Evolutionary conservation across 202 grass and related monocot genomes (phyloP), one percentile per base, ranked within the genome.

Genomic region (Brachypodium distachyon): DNA sequence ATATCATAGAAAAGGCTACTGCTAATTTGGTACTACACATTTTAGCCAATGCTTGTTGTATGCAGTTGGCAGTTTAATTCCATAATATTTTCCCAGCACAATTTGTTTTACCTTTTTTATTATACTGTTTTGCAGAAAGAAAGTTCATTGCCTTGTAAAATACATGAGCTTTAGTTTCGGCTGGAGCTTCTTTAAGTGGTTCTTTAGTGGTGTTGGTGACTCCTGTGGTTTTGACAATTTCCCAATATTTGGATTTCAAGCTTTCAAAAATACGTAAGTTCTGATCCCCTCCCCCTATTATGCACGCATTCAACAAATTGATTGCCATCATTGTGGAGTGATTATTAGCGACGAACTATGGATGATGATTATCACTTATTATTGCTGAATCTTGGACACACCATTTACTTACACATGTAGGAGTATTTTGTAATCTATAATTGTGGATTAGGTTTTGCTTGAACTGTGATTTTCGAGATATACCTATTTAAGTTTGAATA

Each of bases 161-260:
- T 92, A 90, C 67, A 80, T 94, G 70, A 70, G 89, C 78, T 83
- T 97, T 50, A 97, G 94, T 84, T 92, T 97, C 79, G 60, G 21
- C 28, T 97, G 94, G 94, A 88, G 89, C 63, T 97, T 86, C 79
- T 97, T 97, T 86, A 94, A 97, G 56, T 97, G 94, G 94, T 97
- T 97, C 81, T 94, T 92, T 58, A 90, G 94, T 70, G 94, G 94
- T 61, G 80, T 90, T 73, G 91, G 94, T 70, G 88, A 94, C 78
- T 92, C 94, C 33, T 94, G 91, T 76, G 94, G 94, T 60, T 97
- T 97, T 14, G 91, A 94, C 77, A 94, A 92, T 84, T 94, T 97
- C 51, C 94, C 91, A 57, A 92, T 79, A 54, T 88, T 97, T 47
- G 94, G 94, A 18, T 52, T 92, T 88, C 71, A 38, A 79, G 91